Evolutionary conservation across 768 basidiomycete species (phyloP).

Genomic region (Rhodotorula kratochvilovae): DNA sequence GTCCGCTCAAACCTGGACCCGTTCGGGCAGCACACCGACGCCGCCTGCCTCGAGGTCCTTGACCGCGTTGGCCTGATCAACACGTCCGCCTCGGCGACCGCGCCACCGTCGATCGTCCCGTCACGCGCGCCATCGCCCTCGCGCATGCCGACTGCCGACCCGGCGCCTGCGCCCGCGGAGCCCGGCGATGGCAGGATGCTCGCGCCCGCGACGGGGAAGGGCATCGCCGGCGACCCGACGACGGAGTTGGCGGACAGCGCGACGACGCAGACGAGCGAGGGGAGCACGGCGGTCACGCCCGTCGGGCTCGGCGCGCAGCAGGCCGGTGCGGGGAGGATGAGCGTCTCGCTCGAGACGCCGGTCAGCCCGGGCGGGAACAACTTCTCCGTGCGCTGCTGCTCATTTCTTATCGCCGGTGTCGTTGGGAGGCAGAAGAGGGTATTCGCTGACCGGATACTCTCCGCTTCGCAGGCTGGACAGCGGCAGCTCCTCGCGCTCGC

Average conservation of each 20-base stretch:
- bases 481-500: constrained; percentile 40
- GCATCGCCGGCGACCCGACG: neutral
- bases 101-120: neutral
- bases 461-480: constrained; percentile 24
- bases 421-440: too few species aligned
- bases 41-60: constrained; percentile 64
- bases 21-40: constrained; percentile 56
- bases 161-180: constrained; percentile 23
- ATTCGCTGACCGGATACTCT: too few species aligned
- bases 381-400: constrained; percentile 36
- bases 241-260: neutral
- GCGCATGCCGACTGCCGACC: neutral
- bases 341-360: constrained; percentile 46
- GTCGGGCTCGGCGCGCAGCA: neutral
- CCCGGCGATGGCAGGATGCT: neutral
- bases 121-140: constrained; percentile 6
- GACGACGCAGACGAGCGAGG: constrained; percentile 5
- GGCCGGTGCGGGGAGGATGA: constrained; percentile 6
- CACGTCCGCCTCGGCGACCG: neutral
- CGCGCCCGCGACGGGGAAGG: neutral
- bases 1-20: constrained; percentile 71
- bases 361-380: constrained; percentile 50
- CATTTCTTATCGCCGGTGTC: neutral
- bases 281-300: neutral
- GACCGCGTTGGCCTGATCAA: constrained; percentile 49